Evolutionary conservation across 257 asterid genomes (phyloP).

Genomic region (Solanum sejunctum): DNA sequence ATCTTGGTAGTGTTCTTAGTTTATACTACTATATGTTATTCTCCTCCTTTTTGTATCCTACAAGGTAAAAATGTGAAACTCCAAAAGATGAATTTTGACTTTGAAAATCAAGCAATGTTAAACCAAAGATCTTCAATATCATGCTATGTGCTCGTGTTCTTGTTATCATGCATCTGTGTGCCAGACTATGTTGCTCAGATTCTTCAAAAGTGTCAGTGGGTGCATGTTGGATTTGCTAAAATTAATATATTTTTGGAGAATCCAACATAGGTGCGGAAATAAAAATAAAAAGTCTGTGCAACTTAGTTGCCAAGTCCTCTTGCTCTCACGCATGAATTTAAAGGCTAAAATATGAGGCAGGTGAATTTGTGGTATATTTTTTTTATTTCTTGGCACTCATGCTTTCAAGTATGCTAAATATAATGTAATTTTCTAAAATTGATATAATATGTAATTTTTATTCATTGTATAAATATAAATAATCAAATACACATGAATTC

Average conservation of each 20-base stretch:
- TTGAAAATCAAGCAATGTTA: not conserved
- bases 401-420: not conserved
- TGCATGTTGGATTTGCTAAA: too few relatives aligned
- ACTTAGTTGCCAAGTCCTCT: not conserved
- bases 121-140: not conserved
- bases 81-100: not conserved
- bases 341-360: not conserved
- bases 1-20: not conserved
- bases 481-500: too few relatives aligned
- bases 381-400: not conserved
- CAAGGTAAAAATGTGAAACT: not conserved
- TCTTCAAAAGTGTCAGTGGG: too few relatives aligned
- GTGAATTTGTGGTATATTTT: not conserved
- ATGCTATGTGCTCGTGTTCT: not conserved
- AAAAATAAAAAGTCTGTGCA: too few relatives aligned
- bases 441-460: not conserved
- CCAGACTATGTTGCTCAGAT: too few relatives aligned
- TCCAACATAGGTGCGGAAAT: too few relatives aligned
- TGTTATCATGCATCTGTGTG: not conserved
- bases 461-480: too few relatives aligned
- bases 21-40: not conserved
- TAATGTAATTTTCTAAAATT: not conserved
- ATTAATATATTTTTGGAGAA: too few relatives aligned
- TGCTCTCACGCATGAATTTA: not conserved
- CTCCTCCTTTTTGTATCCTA: not conserved